phyloP scores from a whole-genome alignment of 2,329 filamentous ascomycete genomes.

The Fusarium bulbicola region DNA sequence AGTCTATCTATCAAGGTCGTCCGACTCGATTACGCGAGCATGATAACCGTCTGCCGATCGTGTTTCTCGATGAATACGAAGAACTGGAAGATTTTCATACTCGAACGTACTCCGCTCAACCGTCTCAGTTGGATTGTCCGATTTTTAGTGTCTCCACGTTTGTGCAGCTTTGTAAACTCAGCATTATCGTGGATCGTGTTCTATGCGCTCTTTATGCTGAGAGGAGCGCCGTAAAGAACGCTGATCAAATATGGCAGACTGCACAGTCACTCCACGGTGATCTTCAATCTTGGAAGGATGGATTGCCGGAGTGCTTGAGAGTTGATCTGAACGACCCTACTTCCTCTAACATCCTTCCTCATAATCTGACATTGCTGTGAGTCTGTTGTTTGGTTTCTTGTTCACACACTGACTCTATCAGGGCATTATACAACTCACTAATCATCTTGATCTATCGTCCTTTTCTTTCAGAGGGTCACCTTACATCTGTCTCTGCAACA shows the following conservation, averaged over 20 bases:
- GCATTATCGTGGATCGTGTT: constrained; percentile 56
- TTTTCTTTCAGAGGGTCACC: constrained; percentile 59
- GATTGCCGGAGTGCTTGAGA: constrained; percentile 51
- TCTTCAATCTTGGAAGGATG: constrained; percentile 51
- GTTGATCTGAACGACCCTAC: not conserved
- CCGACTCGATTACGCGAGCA: constrained; percentile 55
- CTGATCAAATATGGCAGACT: constrained; percentile 44
- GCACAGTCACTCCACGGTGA: constrained; percentile 49
- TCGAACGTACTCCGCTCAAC: constrained; percentile 47
- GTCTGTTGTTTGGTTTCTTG: not conserved
- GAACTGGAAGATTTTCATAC: constrained; percentile 59
- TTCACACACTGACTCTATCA: not conserved
- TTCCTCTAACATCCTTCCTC: constrained; percentile 41
- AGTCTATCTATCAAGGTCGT: constrained; percentile 62
- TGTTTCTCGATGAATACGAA: constrained; percentile 58
- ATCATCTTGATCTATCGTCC: constrained; percentile 62
- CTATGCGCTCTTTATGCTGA: constrained; percentile 55
- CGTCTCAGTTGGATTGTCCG: constrained; percentile 46
- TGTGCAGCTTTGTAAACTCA: constrained; percentile 52
- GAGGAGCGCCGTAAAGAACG: constrained; percentile 41
- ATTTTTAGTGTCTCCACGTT: constrained; percentile 54
- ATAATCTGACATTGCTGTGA: not conserved
- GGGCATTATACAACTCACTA: constrained; percentile 57
- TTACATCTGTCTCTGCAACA: constrained; percentile 50
- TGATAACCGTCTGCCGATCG: constrained; percentile 56